Evolutionary conservation across 495 filamentous ascomycete species (phyloP), one percentile per base, ranked within the genome.

Genomic region (Hyaloscypha variabilis): DNA sequence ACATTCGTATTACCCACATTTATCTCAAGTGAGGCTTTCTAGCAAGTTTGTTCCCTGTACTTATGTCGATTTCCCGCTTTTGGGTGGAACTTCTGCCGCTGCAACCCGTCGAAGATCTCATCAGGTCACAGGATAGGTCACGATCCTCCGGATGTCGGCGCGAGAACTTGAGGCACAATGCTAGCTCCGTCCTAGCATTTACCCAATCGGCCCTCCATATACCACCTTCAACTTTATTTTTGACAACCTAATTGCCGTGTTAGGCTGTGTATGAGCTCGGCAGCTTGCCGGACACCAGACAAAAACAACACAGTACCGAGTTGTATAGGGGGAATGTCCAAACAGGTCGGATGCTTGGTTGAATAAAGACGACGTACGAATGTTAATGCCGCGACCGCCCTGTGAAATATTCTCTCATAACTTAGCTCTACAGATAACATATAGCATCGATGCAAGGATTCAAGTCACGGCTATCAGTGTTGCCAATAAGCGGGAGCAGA

Each of bases 401-500:
- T 63, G 57, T 64, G 59, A 69, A 53, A 63, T 29, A 63, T 65
- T 34, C 62, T 60, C 62, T 65, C 61, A 65, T 60, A 39, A 68
- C 55, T 60, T 68, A 50, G 56, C 56, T 26, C 64, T 52, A 69
- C 64, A 52, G 49, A 5, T 52, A 25, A 17, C 49, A 52, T 17
- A 52, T 25, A 52, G 49, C 49, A 87, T 88, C 70, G 49, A 52
- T 52, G 19, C 49, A 52, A 25, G 49, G 19, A 79, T 86, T 62
- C 77, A 79, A 54, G 73, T 83, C 11, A 78, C 81, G 63, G 82
- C 79, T 50, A 77, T 84, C 59, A 75, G 76, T 6, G 78, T 85
- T 64, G 87, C 86, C n/a, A 94, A 95, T 75, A 94, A 95, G 75
- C 86, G 91, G 19, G 85, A 86, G 29, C 91, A 95, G 76, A 90